Evolutionary conservation across 2,329 filamentous ascomycete genomes (phyloP).

Genomic region (Aschersonia sp.): DNA sequence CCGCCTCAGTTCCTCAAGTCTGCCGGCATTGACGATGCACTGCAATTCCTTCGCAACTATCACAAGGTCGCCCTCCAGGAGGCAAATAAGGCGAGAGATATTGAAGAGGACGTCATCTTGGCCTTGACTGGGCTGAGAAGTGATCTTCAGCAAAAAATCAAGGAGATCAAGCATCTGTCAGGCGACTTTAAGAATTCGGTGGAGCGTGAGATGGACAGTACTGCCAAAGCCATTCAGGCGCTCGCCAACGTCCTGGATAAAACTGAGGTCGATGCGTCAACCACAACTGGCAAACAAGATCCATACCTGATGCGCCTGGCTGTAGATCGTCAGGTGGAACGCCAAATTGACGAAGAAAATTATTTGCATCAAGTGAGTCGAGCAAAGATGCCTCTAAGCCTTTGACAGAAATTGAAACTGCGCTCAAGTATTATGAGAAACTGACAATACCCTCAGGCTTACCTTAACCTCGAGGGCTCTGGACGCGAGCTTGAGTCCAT

Average conservation of each 20-base stretch:
- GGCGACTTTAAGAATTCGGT: slow-evolving; percentile 96
- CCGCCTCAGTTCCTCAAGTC: slow-evolving; percentile 65
- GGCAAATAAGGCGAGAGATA: slow-evolving; percentile 76
- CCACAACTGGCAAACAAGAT: slow-evolving; percentile 72
- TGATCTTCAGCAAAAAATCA: slow-evolving; percentile 90
- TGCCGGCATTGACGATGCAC: slow-evolving; percentile 78
- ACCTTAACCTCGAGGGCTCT: slow-evolving; percentile 85
- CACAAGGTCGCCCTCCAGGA: slow-evolving; percentile 70
- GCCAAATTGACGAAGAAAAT: slow-evolving; percentile 92
- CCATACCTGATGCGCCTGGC: slow-evolving; percentile 76
- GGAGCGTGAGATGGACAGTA: slow-evolving; percentile 84
- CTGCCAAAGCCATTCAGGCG: slow-evolving; percentile 61
- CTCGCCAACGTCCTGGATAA: slow-evolving; percentile 73
- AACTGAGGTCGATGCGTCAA: slow-evolving; percentile 61
- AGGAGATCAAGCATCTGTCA: slow-evolving; percentile 88
- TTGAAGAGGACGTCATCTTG: slow-evolving; percentile 81
- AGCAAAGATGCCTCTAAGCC: neutral
- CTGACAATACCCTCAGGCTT: slow-evolving; percentile 44
- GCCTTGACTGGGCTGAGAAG: slow-evolving; percentile 74
- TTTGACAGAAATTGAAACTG: too few species aligned
- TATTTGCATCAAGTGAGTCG: slow-evolving; percentile 72
- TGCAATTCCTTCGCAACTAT: slow-evolving; percentile 65
- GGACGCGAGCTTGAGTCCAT: slow-evolving; percentile 92
- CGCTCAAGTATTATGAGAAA: neutral
- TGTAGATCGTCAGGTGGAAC: slow-evolving; percentile 82